Conservation (phyloP, 805 yeast genomes). For the Priceomyces medius region DNA sequence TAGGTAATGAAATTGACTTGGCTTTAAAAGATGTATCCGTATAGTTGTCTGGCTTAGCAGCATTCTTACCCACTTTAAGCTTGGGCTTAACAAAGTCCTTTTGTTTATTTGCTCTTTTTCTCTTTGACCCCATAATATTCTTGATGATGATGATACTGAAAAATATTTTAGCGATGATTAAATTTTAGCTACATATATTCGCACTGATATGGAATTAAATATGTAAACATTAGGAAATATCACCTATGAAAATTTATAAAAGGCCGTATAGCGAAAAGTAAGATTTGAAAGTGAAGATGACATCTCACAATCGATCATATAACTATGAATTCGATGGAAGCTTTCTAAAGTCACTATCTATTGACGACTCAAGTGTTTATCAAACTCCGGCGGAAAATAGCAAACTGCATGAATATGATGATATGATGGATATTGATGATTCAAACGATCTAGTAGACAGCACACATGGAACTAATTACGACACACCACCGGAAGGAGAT, state of each 20-base stretch:
- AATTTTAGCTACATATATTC: background rate
- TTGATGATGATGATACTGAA: background rate
- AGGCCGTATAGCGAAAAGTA: background rate
- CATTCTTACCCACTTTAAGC: slow-evolving; percentile 84
- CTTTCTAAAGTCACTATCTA: slow-evolving; percentile 23
- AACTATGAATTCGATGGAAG: slow-evolving; percentile 21
- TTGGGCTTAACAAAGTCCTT: slow-evolving; percentile 77
- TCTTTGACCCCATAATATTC: slow-evolving; percentile 42
- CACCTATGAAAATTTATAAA: background rate
- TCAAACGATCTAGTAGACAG: slow-evolving; percentile 5
- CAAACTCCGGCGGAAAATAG: background rate
- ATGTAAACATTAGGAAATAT: background rate
- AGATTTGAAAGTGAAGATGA: background rate
- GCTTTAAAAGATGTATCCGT: slow-evolving; percentile 87
- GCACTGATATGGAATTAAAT: too few relatives aligned
- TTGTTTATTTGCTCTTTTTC: slow-evolving; percentile 60
- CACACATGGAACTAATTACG: background rate
- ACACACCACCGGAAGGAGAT: slow-evolving; percentile 5
- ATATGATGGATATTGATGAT: slow-evolving; percentile 24
- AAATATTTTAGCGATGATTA: background rate
- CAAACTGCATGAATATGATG: slow-evolving; percentile 9
- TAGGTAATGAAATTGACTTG: slow-evolving; percentile 51
- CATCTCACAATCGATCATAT: background rate
- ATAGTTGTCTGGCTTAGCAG: slow-evolving; percentile 65
- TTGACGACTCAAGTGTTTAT: slow-evolving; percentile 17